Percentiles rank a stretch among this genome's conserved stretches.
These are phyloP conservation scores for Leucocoprinus birnbaumii DNA, from an alignment of 768 basidiomycete genomes.

Conservation along the genomic window DNA sequence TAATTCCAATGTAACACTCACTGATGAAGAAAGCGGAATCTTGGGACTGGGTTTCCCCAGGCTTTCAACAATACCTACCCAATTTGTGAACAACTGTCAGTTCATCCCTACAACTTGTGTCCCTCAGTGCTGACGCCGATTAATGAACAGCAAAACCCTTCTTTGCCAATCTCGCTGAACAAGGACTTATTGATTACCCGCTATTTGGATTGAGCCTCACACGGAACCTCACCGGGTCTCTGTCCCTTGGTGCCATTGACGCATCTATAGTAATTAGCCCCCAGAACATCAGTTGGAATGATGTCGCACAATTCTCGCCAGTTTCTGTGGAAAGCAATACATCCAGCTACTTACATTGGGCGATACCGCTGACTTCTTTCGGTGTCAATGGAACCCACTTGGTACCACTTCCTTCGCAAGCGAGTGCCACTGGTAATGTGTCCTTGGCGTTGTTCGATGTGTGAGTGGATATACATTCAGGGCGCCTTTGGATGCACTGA, in stretches of 20 bases:
- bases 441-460: conserved; percentile 74
- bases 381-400: conserved; percentile 56
- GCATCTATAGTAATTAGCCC: conserved; percentile 59
- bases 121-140: not conserved
- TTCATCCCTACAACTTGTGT: conserved; percentile 1
- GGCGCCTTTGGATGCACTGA: not conserved
- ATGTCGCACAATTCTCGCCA: conserved; percentile 72
- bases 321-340: conserved; percentile 50
- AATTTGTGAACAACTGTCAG: conserved; percentile 42
- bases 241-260: conserved; percentile 77
- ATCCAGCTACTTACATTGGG: conserved; percentile 78
- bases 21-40: conserved; percentile 65
- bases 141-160: conserved; percentile 60
- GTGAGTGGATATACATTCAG: conserved; percentile 36
- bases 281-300: conserved; percentile 67
- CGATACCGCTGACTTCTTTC: conserved; percentile 54
- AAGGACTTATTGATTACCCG: conserved; percentile 69
- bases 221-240: conserved; percentile 53
- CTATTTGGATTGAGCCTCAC: conserved; percentile 72
- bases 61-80: conserved; percentile 55
- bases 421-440: conserved; percentile 44
- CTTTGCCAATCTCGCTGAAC: conserved; percentile 56
- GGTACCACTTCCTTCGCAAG: conserved; percentile 62
- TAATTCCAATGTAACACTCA: conserved; percentile 58
- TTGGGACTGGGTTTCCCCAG: conserved; percentile 77